A percentile compares a stretch with the other conserved stretches of the same genome.
Conservation (phyloP, 208 protist genomes). For the Crithidia sp. region DNA sequence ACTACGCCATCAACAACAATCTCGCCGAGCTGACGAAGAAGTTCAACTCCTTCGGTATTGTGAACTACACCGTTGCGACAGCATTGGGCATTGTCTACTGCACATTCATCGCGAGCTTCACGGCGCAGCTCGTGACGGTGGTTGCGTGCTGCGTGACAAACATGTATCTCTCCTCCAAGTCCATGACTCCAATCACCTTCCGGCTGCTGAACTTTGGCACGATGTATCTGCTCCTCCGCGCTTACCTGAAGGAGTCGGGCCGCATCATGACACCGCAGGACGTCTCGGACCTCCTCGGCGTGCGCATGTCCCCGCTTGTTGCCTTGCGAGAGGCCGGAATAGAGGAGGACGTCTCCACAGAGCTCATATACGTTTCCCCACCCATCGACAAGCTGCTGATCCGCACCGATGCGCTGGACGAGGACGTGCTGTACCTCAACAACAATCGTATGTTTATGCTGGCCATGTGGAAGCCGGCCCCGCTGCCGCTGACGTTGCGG, state of each 20-base stretch:
- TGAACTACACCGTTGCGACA: slow-evolving; percentile 78
- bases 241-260: slow-evolving; percentile 44
- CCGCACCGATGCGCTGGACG: slow-evolving; percentile 45
- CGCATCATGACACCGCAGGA: slow-evolving; percentile 61
- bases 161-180: slow-evolving; percentile 60
- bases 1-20: slow-evolving; percentile 85
- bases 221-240: slow-evolving; percentile 59
- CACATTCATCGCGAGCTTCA: slow-evolving; percentile 65
- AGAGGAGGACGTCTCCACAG: slow-evolving; percentile 31
- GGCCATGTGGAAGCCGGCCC: slow-evolving; percentile 62
- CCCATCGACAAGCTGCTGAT: slow-evolving; percentile 69
- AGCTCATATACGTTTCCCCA: slow-evolving; percentile 70
- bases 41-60: slow-evolving; percentile 89
- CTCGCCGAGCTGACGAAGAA: slow-evolving; percentile 88
- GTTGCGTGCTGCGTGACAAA: slow-evolving; percentile 70
- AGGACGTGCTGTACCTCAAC: slow-evolving; percentile 77
- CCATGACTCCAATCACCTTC: slow-evolving; percentile 77
- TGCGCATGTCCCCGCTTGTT: slow-evolving; percentile 48
- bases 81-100: slow-evolving; percentile 81
- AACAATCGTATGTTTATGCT: slow-evolving; percentile 70
- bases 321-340: slow-evolving; percentile 30
- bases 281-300: slow-evolving; percentile 57
- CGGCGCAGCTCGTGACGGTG: slow-evolving; percentile 71
- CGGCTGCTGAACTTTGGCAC: slow-evolving; percentile 78
- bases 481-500: slow-evolving; percentile 44